Conservation (phyloP, 257 asterid species). For the Petunia axillaris region DNA sequence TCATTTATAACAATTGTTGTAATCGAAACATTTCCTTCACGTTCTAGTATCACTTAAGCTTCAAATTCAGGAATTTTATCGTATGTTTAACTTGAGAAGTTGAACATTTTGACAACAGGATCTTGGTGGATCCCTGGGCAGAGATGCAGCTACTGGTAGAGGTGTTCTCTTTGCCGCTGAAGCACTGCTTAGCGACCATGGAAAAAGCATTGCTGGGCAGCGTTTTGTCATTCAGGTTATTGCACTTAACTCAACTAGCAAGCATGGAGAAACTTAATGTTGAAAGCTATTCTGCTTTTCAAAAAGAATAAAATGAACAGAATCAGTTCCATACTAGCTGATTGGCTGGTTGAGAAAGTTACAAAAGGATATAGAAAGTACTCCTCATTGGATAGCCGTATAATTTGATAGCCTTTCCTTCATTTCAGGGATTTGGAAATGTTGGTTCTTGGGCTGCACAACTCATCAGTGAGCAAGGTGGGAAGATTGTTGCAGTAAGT, state of each 20-base stretch:
- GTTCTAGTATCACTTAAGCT: too few species aligned
- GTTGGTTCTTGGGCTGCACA: constrained; percentile 73
- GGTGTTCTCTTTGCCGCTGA: constrained; percentile 59
- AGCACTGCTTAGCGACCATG: constrained; percentile 56
- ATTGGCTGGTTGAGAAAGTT: too few species aligned
- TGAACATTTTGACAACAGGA: constrained; percentile 35
- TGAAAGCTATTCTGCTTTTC: not conserved
- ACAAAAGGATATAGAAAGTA: too few species aligned
- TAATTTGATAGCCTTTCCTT: not conserved
- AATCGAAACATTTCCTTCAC: too few species aligned
- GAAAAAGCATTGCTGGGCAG: constrained; percentile 55
- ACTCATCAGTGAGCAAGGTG: constrained; percentile 53
- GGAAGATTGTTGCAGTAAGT: constrained; percentile 53
- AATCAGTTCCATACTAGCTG: not conserved
- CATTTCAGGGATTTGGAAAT: constrained; percentile 57
- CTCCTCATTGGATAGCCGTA: not conserved
- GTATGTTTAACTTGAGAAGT: too few species aligned
- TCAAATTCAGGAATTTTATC: too few species aligned
- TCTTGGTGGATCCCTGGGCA: constrained; percentile 68
- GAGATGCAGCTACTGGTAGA: constrained; percentile 71
- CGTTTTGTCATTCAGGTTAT: constrained; percentile 54
- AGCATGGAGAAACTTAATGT: not conserved
- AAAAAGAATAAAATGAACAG: not conserved
- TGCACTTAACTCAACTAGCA: not conserved
- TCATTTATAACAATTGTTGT: too few species aligned